phyloP scores from a whole-genome alignment of 108 stramenopile genomes.

The Nannochloropsis salina region DNA sequence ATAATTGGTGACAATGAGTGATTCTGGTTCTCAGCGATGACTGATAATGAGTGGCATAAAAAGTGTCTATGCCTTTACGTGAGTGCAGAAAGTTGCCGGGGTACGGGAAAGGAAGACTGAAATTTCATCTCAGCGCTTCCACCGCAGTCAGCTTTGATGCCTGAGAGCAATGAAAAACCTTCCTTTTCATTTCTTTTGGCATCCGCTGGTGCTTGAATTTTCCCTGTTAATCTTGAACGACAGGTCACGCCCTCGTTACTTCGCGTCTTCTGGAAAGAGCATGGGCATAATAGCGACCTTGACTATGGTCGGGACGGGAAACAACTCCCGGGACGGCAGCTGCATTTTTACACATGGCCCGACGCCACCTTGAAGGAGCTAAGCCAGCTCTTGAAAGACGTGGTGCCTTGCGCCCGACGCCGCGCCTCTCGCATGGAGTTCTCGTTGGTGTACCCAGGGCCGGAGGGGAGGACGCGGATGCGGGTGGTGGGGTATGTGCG shows the following conservation, averaged over 20 bases:
- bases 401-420: conserved; percentile 19
- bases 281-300: conserved; percentile 19
- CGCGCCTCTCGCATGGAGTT: neutral
- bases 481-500: neutral
- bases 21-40: too few species aligned
- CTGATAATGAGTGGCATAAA: too few species aligned
- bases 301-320: neutral
- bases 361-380: conserved; percentile 17
- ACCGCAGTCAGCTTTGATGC: too few species aligned
- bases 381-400: conserved; percentile 16
- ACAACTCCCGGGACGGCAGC: neutral
- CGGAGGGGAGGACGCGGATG: conserved; percentile 1
- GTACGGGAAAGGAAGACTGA: too few species aligned
- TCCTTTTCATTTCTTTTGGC: too few species aligned
- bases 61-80: too few species aligned
- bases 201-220: too few species aligned
- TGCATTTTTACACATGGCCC: neutral
- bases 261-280: conserved; percentile 10
- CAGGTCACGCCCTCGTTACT: conserved; percentile 2
- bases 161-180: too few species aligned
- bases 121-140: too few species aligned
- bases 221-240: neutral
- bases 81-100: too few species aligned
- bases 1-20: too few species aligned
- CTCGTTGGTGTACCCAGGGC: conserved; percentile 3